These are phyloP conservation scores for Rhizoctonia solani DNA, from an alignment of 1,284 basidiomycete genomes.

Conservation along the genomic window DNA sequence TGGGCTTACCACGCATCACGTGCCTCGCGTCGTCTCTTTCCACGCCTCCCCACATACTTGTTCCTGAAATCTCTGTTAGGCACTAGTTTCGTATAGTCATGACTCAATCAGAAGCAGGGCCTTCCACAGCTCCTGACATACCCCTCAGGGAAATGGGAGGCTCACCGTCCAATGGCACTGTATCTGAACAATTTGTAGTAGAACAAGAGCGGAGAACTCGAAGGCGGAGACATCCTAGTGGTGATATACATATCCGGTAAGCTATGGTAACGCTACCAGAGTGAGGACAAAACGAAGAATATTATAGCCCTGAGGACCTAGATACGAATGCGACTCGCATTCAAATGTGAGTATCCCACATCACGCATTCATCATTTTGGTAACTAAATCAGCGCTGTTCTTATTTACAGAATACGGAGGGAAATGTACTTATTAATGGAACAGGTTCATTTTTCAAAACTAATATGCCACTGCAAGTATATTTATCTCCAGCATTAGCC, in stretches of 20 bases:
- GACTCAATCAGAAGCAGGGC: constrained; percentile 19
- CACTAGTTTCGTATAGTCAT: background rate
- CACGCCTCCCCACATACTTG: no score
- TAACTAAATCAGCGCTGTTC: no score
- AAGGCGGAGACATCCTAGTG: constrained; percentile 6
- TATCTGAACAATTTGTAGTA: constrained; percentile 25
- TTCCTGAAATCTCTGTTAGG: no score
- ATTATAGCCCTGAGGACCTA: background rate
- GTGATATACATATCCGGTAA: constrained; percentile 4
- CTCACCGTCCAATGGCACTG: constrained; percentile 5
- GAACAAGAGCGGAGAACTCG: constrained; percentile 13
- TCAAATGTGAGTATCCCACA: constrained; percentile 13
- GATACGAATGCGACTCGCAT: constrained; percentile 13
- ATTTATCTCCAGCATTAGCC: constrained; percentile 55
- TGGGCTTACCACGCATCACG: no score
- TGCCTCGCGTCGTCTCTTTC: no score
- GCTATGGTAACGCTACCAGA: background rate
- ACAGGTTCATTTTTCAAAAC: background rate
- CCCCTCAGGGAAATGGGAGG: constrained; percentile 18
- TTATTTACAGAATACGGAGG: constrained; percentile 4
- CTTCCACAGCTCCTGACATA: background rate
- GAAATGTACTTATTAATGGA: constrained; percentile 31
- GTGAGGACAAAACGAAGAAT: background rate
- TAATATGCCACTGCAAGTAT: background rate
- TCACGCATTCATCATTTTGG: background rate